Conservation (phyloP, 768 basidiomycete genomes). For the Trametes sanguinea region DNA sequence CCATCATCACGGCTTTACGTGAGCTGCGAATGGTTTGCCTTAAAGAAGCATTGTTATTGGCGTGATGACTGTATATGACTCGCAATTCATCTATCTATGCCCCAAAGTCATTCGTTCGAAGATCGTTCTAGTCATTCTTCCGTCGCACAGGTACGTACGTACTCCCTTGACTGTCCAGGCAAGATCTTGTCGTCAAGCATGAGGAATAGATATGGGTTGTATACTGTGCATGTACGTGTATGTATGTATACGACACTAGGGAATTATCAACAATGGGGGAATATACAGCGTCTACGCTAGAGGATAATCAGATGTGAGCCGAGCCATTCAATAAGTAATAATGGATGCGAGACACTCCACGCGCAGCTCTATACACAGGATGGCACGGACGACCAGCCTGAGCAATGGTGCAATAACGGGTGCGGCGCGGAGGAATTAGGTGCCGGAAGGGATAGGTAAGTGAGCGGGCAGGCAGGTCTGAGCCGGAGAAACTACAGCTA, state of each 20-base stretch:
- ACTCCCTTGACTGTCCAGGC: no score
- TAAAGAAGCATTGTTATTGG: no score
- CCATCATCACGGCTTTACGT: slow-evolving; percentile 26
- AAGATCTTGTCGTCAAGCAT: no score
- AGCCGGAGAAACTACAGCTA: slow-evolving; percentile 17
- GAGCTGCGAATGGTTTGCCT: not conserved
- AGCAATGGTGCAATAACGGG: not conserved
- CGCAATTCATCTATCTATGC: no score
- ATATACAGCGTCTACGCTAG: slow-evolving; percentile 5
- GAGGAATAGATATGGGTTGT: not conserved
- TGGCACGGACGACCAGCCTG: not conserved
- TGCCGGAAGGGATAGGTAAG: no score
- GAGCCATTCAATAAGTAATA: not conserved
- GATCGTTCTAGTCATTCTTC: not conserved
- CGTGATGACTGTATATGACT: no score
- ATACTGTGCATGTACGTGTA: not conserved
- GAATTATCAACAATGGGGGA: slow-evolving; percentile 7
- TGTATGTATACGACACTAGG: not conserved
- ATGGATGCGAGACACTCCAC: not conserved
- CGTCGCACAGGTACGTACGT: no score
- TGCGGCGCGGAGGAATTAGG: not conserved
- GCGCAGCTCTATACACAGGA: not conserved
- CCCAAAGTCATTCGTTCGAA: not conserved
- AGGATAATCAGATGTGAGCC: not conserved
- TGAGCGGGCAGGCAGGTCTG: not conserved